Conservation (phyloP, 2,329 filamentous ascomycete species). For the Curvularia lunata region DNA sequence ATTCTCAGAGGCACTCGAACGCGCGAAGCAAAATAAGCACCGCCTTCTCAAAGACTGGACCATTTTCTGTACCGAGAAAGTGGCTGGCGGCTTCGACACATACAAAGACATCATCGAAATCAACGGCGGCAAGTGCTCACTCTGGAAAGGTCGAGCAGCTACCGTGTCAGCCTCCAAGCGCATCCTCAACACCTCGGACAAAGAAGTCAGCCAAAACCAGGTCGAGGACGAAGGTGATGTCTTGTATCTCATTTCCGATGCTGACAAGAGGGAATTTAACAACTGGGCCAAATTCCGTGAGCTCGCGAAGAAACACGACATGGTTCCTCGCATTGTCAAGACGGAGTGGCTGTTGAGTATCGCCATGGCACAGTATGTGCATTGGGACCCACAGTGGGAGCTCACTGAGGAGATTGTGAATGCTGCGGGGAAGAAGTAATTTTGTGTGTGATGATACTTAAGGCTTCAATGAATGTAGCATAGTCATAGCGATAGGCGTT, state of each 20-base stretch:
- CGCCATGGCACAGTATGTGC: constrained; percentile 83
- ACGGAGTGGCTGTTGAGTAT: constrained; percentile 90
- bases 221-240: constrained; percentile 62
- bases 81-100: constrained; percentile 81
- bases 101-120: constrained; percentile 85
- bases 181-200: constrained; percentile 27
- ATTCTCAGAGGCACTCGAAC: constrained; percentile 69
- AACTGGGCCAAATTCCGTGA: constrained; percentile 82
- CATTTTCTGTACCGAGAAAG: constrained; percentile 82
- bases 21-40: constrained; percentile 78
- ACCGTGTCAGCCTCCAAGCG: constrained; percentile 62
- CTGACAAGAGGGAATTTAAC: constrained; percentile 68
- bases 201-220: constrained; percentile 61
- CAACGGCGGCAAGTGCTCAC: constrained; percentile 83
- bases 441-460: neutral
- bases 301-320: constrained; percentile 78
- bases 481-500: constrained; percentile 28
- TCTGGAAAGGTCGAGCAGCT: constrained; percentile 77
- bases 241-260: constrained; percentile 80
- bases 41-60: constrained; percentile 76
- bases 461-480: constrained; percentile 10
- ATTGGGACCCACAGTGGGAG: constrained; percentile 46
- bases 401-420: constrained; percentile 42
- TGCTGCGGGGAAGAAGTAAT: constrained; percentile 23
- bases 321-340: constrained; percentile 79